Percentiles rank a stretch among this genome's conserved stretches.
Conservation (phyloP, 164 flowering plant species). For the Nymphaea thermarum region DNA sequence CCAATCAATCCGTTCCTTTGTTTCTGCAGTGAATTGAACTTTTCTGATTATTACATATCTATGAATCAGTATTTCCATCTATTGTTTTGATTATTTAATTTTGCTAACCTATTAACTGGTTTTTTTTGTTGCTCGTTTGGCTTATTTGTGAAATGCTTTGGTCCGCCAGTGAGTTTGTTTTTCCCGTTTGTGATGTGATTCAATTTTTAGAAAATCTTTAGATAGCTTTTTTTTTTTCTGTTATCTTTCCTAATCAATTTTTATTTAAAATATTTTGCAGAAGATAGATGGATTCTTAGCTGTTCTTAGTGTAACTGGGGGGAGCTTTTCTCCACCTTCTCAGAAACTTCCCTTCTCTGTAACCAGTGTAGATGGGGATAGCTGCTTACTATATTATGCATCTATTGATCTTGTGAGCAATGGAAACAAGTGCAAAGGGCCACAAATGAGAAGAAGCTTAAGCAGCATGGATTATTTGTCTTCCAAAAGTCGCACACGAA, state of each 20-base stretch:
- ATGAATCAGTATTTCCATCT: no score
- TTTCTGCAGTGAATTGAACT: no score
- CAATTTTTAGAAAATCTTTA: neutral
- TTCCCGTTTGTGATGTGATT: neutral
- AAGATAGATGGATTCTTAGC: slow-evolving; percentile 87
- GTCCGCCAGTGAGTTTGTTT: neutral
- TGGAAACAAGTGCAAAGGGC: slow-evolving; percentile 26
- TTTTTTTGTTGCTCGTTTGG: no score
- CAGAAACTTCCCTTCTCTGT: slow-evolving; percentile 90
- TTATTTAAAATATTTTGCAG: slow-evolving; percentile 20
- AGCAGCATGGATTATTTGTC: slow-evolving; percentile 36
- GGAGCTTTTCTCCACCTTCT: slow-evolving; percentile 71
- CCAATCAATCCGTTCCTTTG: no score
- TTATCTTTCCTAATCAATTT: neutral
- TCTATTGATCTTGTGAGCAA: slow-evolving; percentile 58
- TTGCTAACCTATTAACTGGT: no score
- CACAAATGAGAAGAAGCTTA: slow-evolving; percentile 36
- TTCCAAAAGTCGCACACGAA: slow-evolving; percentile 42
- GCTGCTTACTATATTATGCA: slow-evolving; percentile 64
- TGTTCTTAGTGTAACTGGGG: slow-evolving; percentile 71
- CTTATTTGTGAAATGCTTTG: neutral
- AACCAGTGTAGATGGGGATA: slow-evolving; percentile 76
- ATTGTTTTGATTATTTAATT: no score
- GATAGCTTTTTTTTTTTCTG: neutral
- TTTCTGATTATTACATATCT: no score